Percentiles rank a stretch among this genome's conserved stretches.
Conservation (phyloP, 2,329 filamentous ascomycete genomes). For the Scopulariopsis brevicaulis region DNA sequence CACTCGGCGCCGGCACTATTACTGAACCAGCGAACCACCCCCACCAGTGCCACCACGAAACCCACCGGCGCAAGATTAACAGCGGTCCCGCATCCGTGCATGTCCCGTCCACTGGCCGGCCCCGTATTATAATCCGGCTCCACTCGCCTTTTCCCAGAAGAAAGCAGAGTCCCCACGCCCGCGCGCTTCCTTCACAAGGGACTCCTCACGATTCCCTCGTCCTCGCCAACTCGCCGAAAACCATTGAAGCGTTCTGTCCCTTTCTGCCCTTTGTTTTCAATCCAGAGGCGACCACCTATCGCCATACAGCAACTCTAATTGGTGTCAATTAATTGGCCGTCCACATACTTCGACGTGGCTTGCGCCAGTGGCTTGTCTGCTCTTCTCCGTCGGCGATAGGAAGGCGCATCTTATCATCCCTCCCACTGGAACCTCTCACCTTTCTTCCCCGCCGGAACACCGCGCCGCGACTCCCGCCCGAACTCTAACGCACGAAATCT, state of each 20-base stretch:
- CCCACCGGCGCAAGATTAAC: background rate
- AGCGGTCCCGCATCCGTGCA: background rate
- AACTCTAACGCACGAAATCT: background rate
- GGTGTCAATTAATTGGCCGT: constrained; percentile 1
- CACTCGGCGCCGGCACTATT: constrained; percentile 3
- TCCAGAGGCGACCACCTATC: background rate
- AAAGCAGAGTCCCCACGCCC: background rate
- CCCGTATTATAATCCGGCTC: background rate
- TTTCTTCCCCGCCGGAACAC: background rate
- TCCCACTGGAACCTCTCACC: background rate
- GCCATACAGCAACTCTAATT: background rate
- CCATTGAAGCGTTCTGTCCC: background rate
- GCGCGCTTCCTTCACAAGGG: background rate
- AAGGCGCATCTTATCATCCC: background rate
- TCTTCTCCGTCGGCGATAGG: background rate
- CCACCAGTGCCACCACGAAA: background rate
- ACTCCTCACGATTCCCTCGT: background rate
- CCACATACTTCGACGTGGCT: background rate
- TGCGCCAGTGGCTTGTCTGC: background rate
- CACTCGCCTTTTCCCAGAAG: background rate
- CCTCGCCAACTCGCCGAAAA: background rate
- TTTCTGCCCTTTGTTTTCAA: background rate
- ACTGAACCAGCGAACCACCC: background rate
- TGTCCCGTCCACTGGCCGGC: background rate
- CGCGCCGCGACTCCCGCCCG: background rate